Base-by-base conservation (phyloP, 257 asterid species). In the Pogostemon cablin region DNA sequence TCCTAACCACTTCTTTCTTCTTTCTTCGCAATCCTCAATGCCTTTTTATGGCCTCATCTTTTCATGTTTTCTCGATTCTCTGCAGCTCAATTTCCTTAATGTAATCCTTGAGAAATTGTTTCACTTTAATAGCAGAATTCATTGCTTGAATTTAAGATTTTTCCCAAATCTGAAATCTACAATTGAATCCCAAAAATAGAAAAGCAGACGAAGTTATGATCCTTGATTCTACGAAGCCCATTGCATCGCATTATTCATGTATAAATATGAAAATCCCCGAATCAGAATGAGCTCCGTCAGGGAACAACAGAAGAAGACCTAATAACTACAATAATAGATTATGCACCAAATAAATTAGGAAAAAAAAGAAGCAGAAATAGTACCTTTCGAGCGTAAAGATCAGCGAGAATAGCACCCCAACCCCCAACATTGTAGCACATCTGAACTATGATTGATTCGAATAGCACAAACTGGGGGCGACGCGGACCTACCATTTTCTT, bases 371-470 rank as follows among this genome's bases (percentile, higher is more conserved):
- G 25, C 25, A 43, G 53, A 55, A 9, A 0, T 15, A 11, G 61
- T 66, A 86, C 96, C 95, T 86, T 91, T 69, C 95, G 87, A 44
- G 93, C 77, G 80, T 91, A 91, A 49, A 91, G 83, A 75, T 91
- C 95, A 12, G 98, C 75, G 6, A 91, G 83, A 72, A 81, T 69
- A 39, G 96, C 88, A 44, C 93, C 98, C 95, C 93, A 92, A 34
- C 98, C 98, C 41, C 90, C 88, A 43, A 63, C 68, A 78, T 83
- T 81, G 77, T 42, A 89, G 65, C 85, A 61, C 83, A 87, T 79
- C 76, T 91, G 93, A 6, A 91, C 95, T 6, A 91, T 77, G 54
- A 96, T 89, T 11, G 98, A 89, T 40, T 96, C 98, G 75, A 91
- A 91, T 7, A 91, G 84, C 20, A 91, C 96, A 46, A 91, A 79